These are phyloP conservation scores for Yarrowia keelungensis DNA, from an alignment of 805 yeast genomes.

Conservation along the genomic window DNA sequence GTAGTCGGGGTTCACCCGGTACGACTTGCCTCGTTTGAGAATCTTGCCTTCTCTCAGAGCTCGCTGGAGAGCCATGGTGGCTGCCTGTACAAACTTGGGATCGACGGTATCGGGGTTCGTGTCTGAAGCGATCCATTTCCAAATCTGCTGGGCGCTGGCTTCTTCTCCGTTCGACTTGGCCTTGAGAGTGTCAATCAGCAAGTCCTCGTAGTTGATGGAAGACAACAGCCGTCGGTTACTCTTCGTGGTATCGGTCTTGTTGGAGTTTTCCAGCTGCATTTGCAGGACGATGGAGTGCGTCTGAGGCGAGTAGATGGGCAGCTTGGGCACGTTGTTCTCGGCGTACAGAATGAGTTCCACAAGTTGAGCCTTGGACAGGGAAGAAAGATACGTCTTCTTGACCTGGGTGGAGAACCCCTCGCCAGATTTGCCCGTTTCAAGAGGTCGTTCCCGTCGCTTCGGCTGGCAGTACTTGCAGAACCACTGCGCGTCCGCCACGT, in stretches of 20 bases:
- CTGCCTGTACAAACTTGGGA: slow-evolving; percentile 50
- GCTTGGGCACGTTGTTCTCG: slow-evolving; percentile 50
- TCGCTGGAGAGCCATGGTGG: slow-evolving; percentile 51
- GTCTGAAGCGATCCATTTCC: slow-evolving; percentile 47
- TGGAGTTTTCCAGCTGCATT: slow-evolving; percentile 45
- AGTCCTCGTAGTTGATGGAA: slow-evolving; percentile 47
- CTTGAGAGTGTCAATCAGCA: slow-evolving; percentile 48
- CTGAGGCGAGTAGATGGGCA: slow-evolving; percentile 53
- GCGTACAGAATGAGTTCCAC: slow-evolving; percentile 52
- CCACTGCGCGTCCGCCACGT: slow-evolving; percentile 54
- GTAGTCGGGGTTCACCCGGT: slow-evolving; percentile 47
- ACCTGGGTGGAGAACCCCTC: slow-evolving; percentile 49
- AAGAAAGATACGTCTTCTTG: slow-evolving; percentile 51
- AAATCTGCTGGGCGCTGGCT: slow-evolving; percentile 44
- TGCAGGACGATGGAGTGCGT: slow-evolving; percentile 49
- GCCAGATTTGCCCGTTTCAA: slow-evolving; percentile 52
- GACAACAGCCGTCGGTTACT: slow-evolving; percentile 31
- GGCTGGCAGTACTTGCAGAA: slow-evolving; percentile 52
- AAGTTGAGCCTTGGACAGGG: slow-evolving; percentile 52
- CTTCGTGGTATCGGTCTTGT: slow-evolving; percentile 42
- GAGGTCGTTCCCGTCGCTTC: slow-evolving; percentile 49
- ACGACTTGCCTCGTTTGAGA: slow-evolving; percentile 47
- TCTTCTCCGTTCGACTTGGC: slow-evolving; percentile 48
- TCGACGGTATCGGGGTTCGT: slow-evolving; percentile 46
- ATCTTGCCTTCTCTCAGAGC: slow-evolving; percentile 50